These are phyloP conservation scores for Butyriboletus regius DNA, from an alignment of 1,284 basidiomycete genomes.

Conservation along the genomic window DNA sequence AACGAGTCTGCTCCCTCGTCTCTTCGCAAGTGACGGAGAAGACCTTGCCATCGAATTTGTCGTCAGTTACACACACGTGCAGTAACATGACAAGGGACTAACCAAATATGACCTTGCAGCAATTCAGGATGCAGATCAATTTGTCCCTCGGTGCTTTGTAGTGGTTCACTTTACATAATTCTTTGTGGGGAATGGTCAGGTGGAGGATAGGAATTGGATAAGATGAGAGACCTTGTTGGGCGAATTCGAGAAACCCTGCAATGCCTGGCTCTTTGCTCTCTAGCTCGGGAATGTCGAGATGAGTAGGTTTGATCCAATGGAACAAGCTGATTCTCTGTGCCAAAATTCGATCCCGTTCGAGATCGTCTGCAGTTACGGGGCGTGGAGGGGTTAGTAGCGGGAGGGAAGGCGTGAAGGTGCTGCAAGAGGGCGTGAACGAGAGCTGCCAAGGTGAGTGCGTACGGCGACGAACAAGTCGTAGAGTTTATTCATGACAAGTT, in stretches of 20 bases:
- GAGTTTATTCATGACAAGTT: conserved; percentile 95
- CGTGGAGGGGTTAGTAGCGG: conserved; percentile 56
- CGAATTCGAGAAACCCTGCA: conserved; percentile 87
- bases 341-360: conserved; percentile 88
- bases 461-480: conserved; percentile 68
- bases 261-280: conserved; percentile 41
- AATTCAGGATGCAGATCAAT: conserved; percentile 94
- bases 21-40: conserved; percentile 78
- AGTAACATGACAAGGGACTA: conserved; percentile 26
- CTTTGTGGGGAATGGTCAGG: conserved; percentile 35
- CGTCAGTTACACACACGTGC: conserved; percentile 9
- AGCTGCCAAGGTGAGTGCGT: neutral
- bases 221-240: conserved; percentile 65
- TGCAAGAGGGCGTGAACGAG: conserved; percentile 30
- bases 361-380: conserved; percentile 86
- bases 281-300: conserved; percentile 72
- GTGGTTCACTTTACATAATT: conserved; percentile 92
- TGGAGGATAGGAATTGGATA: neutral
- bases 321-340: conserved; percentile 88
- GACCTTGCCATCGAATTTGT: conserved; percentile 42
- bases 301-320: conserved; percentile 80
- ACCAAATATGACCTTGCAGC: conserved; percentile 99
- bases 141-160: conserved; percentile 98
- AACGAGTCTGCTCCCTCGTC: conserved; percentile 87
- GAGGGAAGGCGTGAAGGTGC: conserved; percentile 84